These are phyloP conservation scores for Chiua virens DNA, from an alignment of 768 basidiomycete species.

Conservation along the genomic window DNA sequence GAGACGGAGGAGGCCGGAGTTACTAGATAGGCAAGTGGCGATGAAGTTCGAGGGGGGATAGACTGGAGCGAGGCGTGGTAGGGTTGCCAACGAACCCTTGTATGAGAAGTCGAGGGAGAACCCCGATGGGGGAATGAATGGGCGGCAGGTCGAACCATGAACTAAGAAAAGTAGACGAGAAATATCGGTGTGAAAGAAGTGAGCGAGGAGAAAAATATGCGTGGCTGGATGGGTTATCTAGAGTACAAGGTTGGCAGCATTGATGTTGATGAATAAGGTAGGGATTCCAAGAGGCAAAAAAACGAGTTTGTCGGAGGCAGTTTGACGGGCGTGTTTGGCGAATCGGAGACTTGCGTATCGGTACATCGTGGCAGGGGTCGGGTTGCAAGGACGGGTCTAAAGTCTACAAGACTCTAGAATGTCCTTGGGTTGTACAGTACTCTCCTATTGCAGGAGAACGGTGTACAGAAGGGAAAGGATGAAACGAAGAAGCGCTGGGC, in stretches of 20 bases:
- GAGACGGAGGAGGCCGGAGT: constrained; percentile 56
- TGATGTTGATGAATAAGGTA: constrained; percentile 22
- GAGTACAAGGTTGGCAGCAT: constrained; percentile 36
- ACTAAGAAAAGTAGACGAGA: constrained; percentile 3
- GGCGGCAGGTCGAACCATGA: constrained; percentile 38
- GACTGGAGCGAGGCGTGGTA: constrained; percentile 51
- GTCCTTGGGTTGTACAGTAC: constrained; percentile 33
- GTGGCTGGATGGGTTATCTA: constrained; percentile 33
- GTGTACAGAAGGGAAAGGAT: constrained; percentile 13
- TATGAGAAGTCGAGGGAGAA: constrained; percentile 59
- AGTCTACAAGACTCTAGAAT: constrained; percentile 44
- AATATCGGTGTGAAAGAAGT: not conserved
- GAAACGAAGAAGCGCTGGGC: not conserved
- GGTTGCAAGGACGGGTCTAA: constrained; percentile 30
- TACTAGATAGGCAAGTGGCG: constrained; percentile 45
- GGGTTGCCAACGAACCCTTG: constrained; percentile 80
- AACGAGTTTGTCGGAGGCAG: constrained; percentile 12
- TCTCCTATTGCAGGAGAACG: constrained; percentile 21
- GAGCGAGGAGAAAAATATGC: constrained; percentile 6
- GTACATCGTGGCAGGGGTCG: constrained; percentile 42
- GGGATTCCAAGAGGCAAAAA: constrained; percentile 9
- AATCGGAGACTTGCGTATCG: constrained; percentile 26
- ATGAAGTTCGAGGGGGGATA: constrained; percentile 33
- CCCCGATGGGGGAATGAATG: constrained; percentile 69
- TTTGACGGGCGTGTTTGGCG: constrained; percentile 20